Evolutionary conservation across 805 yeast species (phyloP).

Genomic region (Wickerhamomyces xylosicus): DNA sequence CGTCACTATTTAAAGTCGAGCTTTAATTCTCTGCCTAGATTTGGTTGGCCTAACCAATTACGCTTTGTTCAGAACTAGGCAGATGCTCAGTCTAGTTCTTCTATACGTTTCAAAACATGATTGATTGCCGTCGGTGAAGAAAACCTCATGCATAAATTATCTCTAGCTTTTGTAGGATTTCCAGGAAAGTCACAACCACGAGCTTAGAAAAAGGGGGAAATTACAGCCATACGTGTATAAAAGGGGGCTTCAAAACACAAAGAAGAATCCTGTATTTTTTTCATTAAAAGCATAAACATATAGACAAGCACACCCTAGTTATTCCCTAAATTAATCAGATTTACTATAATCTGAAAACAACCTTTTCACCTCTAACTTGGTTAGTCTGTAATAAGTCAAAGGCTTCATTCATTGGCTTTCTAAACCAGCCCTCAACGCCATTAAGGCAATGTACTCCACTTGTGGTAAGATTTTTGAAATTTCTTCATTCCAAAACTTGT

Average conservation of each 20-base stretch:
- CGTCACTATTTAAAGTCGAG: no score
- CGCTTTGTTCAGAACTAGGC: no score
- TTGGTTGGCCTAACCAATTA: no score
- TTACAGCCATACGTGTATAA: no score
- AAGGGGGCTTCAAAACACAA: background rate
- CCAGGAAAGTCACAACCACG: background rate
- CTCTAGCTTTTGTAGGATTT: background rate
- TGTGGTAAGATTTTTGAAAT: constrained; percentile 15
- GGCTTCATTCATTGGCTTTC: constrained; percentile 26
- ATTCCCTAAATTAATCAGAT: no score
- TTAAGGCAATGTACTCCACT: constrained; percentile 24
- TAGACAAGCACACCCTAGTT: no score
- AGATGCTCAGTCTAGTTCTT: no score
- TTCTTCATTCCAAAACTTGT: constrained; percentile 20
- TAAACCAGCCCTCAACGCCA: constrained; percentile 22
- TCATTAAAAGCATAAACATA: background rate
- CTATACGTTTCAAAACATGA: no score
- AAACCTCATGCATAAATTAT: background rate
- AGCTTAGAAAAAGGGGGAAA: background rate
- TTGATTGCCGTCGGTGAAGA: background rate
- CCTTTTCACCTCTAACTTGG: constrained; percentile 34
- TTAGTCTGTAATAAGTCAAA: constrained; percentile 25
- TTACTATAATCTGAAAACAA: constrained; percentile 24
- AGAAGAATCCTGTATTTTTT: no score
- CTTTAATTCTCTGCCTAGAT: no score